Conservation (phyloP, 1,284 basidiomycete genomes). For the Blastosporella zonata region DNA sequence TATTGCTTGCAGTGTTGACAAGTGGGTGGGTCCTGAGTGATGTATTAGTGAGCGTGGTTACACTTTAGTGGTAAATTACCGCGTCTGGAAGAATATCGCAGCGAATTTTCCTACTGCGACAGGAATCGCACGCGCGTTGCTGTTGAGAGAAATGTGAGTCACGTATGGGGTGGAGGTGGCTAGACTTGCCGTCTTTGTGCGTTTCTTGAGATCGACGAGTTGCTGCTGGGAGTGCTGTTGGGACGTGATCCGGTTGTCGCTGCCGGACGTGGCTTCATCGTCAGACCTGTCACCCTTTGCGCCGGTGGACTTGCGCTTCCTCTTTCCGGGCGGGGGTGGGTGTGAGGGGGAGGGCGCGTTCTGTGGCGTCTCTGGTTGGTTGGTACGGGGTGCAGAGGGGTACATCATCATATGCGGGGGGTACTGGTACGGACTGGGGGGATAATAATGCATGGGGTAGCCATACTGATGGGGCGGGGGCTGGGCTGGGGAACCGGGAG, state of each 20-base stretch:
- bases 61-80: slow-evolving; percentile 18
- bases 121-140: slow-evolving; percentile 85
- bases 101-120: slow-evolving; percentile 92
- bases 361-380: slow-evolving; percentile 30
- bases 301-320: slow-evolving; percentile 60
- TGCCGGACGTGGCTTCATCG: slow-evolving; percentile 49
- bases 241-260: slow-evolving; percentile 37
- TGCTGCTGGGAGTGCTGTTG: slow-evolving; percentile 29
- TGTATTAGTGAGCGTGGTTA: not conserved
- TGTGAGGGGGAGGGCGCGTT: slow-evolving; percentile 29
- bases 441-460: slow-evolving; percentile 50
- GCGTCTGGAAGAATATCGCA: slow-evolving; percentile 75
- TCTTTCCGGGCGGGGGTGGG: slow-evolving; percentile 41
- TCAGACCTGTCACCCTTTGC: slow-evolving; percentile 49
- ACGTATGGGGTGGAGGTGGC: not conserved
- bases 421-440: slow-evolving; percentile 51
- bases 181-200: slow-evolving; percentile 74
- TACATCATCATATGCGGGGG: slow-evolving; percentile 61
- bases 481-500: slow-evolving; percentile 38
- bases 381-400: slow-evolving; percentile 37
- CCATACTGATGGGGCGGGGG: slow-evolving; percentile 46
- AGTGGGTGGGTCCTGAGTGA: slow-evolving; percentile 60
- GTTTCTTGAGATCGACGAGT: slow-evolving; percentile 69
- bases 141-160: slow-evolving; percentile 21
- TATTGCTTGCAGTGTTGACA: slow-evolving; percentile 91